Base-by-base conservation (phyloP, 2,329 filamentous ascomycete genomes). In the Aspergillus sp. region DNA sequence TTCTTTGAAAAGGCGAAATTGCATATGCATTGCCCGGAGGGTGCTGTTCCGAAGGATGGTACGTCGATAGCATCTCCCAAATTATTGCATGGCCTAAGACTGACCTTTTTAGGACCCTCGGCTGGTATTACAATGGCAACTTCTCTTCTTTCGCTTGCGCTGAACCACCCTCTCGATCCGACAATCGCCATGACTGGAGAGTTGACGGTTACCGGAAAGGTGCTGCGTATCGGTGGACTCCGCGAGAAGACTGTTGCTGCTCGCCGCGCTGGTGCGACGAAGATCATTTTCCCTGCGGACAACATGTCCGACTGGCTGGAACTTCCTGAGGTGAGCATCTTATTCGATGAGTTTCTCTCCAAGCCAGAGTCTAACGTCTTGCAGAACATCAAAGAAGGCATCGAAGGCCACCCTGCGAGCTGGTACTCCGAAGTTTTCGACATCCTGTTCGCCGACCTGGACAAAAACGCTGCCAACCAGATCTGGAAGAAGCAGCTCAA, bases 101-200 rank as follows among this genome's bases (percentile, higher is more conserved):
- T 40, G 45, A 51, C 44, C 26, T 30, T 41, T 49, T 36, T 41
- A 77, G 75, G 88, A 0, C 89, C 89, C 4, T 92, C 88, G 45
- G 94, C 94, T 17, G 94, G 94, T 69, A 94, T 99, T 66, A 99
- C 94, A 6, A 99, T 99, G 94, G 88, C 94, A n/a, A 95, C 91
- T 6, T 91, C 89, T 53, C 75, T 99, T 63, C 79, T 99, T 47
- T 93, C 88, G 48, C 78, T 99, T 56, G 93, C 90, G 8, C 76
- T 97, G 36, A 84, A 96, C 60, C 81, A 82, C 43, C 81, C 87
- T 14, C 80, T 99, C 46, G 82, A 91, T 66, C 90, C 93, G 6
- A 90, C 89, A 0, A 86, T 97, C 61, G 93, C 95, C 53, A 99
- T 99, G 94, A 99, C 94, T 1, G 94, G 94, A 58, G 94, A 99